phyloP scores from a whole-genome alignment of 2,329 filamentous ascomycete species.

The Pyrenochaeta sp. region DNA sequence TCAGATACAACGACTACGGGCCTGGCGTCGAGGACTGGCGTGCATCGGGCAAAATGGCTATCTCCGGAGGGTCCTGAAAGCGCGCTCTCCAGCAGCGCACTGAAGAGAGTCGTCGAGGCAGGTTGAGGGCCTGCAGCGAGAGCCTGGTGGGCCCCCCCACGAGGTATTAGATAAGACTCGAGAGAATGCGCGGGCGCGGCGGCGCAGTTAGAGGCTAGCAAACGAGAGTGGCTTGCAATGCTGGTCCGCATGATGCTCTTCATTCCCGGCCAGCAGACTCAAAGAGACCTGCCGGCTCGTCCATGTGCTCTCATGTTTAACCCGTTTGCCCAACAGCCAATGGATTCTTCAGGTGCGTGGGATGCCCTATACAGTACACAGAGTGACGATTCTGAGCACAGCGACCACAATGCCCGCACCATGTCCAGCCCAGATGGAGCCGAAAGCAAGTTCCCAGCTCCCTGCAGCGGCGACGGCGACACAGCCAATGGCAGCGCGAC shows the following conservation, averaged over 20 bases:
- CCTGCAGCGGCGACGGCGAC: no score
- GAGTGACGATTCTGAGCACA: no score
- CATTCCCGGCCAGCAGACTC: not conserved
- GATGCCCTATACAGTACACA: no score
- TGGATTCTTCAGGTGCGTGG: no score
- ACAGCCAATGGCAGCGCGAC: no score
- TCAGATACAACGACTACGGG: no score
- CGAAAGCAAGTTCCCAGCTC: no score
- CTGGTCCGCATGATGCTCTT: slow-evolving; percentile 8
- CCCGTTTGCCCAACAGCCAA: no score
- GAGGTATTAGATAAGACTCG: slow-evolving; percentile 24
- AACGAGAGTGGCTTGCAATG: slow-evolving; percentile 6
- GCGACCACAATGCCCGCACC: no score
- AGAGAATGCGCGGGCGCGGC: slow-evolving; percentile 12
- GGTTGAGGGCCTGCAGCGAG: slow-evolving; percentile 14
- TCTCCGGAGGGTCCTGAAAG: not conserved
- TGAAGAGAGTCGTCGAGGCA: slow-evolving; percentile 12
- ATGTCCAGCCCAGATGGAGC: no score
- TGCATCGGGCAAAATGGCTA: slow-evolving; percentile 4
- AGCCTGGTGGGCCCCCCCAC: slow-evolving; percentile 16
- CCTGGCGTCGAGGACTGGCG: not conserved
- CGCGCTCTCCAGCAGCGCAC: slow-evolving; percentile 8
- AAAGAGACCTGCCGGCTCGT: no score
- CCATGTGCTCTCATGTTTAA: no score
- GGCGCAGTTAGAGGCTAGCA: slow-evolving; percentile 12